phyloP scores from a whole-genome alignment of 2,329 filamentous ascomycete species.

The Aspergillus proliferans region DNA sequence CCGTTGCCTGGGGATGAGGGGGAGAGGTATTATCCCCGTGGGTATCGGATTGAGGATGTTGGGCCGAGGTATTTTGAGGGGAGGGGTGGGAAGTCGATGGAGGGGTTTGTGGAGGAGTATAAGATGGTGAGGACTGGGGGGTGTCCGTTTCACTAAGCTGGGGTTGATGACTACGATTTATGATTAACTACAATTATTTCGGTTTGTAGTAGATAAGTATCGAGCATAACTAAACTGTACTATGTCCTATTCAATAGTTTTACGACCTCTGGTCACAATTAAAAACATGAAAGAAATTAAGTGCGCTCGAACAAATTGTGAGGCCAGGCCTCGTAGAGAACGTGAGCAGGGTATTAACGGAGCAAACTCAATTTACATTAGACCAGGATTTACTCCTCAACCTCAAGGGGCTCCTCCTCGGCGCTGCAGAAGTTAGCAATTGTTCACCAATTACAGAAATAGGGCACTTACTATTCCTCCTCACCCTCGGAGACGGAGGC shows the following conservation, averaged over 20 bases:
- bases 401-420: conserved; percentile 70
- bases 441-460: background rate
- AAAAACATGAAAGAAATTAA: conserved; percentile 31
- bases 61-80: conserved; percentile 54
- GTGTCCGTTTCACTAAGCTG: conserved; percentile 43
- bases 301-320: conserved; percentile 33
- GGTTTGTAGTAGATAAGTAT: too few species aligned
- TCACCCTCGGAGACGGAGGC: conserved; percentile 95
- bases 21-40: conserved; percentile 43
- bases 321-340: conserved; percentile 22
- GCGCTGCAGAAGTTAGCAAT: conserved; percentile 40
- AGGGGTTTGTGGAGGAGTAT: conserved; percentile 38
- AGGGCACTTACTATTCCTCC: conserved; percentile 65
- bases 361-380: conserved; percentile 25
- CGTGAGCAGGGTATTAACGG: conserved; percentile 30
- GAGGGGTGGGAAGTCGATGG: conserved; percentile 37
- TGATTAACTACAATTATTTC: too few species aligned
- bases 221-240: conserved; percentile 16
- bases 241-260: conserved; percentile 27
- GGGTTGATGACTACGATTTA: too few species aligned
- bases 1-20: conserved; percentile 45
- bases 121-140: conserved; percentile 37
- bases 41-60: conserved; percentile 50
- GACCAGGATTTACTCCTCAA: conserved; percentile 57
- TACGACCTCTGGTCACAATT: conserved; percentile 20